Evolutionary conservation across 1,284 basidiomycete genomes (phyloP), one percentile per base, ranked within the genome.

Genomic region (Microbotryomycetes sp.): DNA sequence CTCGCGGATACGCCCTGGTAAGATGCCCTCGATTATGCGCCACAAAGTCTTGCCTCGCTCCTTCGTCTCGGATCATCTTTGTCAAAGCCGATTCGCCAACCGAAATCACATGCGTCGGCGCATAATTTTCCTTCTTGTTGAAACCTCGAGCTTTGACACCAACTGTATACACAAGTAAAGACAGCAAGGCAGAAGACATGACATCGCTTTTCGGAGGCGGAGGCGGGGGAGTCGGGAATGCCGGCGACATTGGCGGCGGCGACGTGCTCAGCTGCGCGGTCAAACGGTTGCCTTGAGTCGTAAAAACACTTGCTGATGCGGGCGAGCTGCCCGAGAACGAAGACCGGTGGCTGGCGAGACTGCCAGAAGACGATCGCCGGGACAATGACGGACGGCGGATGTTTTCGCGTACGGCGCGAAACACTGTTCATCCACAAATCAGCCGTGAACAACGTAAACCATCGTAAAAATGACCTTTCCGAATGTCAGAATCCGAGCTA

Each of bases 131-230:
- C 66, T 92, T 87, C 76, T 91, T 88, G 77, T 91, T 90, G 73
- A 98, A 83, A 0, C 94, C 68, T 30, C 66, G 56, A 16, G 53
- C 55, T 75, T 94, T 94, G 69, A 98, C 92, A 13, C 94, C 96
- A 48, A 94, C 84, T 2, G 94, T 97, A 75, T 98, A 98, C 23
- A 98, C 86, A 9, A 97, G 81, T 16, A 97, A 81, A 0, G 82
- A 81, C 1, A 85, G 82, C 1, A 99, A 81, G 3, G 80, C 79
- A 18, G 82, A 73, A 0, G 91, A 89, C 83, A 94, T 90, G 30
- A 65, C 55, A 21, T 64, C 60, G 53, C 67, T 64, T 41, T 67
- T 66, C 29, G 50, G 59, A 2, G 26, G 41, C 27, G 56, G 15
- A 0, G 31, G 47, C 24, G 54, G 27, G 5, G 52, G 16, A 24